A percentile compares a stretch with the other conserved stretches of the same genome.
Evolutionary conservation across 805 yeast genomes (phyloP).

Genomic region (Ogataea degrootiae): DNA sequence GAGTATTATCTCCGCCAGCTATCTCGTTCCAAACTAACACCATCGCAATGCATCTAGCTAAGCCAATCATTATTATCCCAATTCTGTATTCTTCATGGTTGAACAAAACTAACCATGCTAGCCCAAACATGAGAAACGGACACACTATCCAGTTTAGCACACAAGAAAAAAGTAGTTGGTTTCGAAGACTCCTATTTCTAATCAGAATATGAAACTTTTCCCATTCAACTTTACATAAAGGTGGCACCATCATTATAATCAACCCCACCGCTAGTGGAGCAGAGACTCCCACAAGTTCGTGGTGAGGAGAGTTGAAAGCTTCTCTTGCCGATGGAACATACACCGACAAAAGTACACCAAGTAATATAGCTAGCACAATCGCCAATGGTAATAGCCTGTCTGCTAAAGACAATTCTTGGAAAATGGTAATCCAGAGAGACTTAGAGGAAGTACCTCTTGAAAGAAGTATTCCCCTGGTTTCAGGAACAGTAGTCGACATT

Average conservation of each 20-base stretch:
- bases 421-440: not conserved
- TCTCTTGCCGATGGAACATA: constrained; percentile 34
- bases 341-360: constrained; percentile 38
- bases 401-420: constrained; percentile 20
- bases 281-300: constrained; percentile 26
- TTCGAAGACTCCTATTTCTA: constrained; percentile 3
- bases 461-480: no score
- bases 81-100: constrained; percentile 43
- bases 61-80: constrained; percentile 56
- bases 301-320: constrained; percentile 29
- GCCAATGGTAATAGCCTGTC: constrained; percentile 29
- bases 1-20: constrained; percentile 45
- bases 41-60: constrained; percentile 62
- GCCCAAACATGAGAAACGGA: constrained; percentile 52
- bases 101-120: constrained; percentile 49
- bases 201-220: constrained; percentile 29
- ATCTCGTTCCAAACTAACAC: constrained; percentile 54
- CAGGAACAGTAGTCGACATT: no score
- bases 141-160: constrained; percentile 53
- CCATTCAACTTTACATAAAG: constrained; percentile 50
- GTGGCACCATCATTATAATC: constrained; percentile 54
- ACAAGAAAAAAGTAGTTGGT: constrained; percentile 31
- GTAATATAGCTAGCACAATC: constrained; percentile 32
- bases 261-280: constrained; percentile 47
- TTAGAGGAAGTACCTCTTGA: no score